These are phyloP conservation scores for Coelastrella sp. DNA, from an alignment of 139 green algal genomes.

Conservation along the genomic window DNA sequence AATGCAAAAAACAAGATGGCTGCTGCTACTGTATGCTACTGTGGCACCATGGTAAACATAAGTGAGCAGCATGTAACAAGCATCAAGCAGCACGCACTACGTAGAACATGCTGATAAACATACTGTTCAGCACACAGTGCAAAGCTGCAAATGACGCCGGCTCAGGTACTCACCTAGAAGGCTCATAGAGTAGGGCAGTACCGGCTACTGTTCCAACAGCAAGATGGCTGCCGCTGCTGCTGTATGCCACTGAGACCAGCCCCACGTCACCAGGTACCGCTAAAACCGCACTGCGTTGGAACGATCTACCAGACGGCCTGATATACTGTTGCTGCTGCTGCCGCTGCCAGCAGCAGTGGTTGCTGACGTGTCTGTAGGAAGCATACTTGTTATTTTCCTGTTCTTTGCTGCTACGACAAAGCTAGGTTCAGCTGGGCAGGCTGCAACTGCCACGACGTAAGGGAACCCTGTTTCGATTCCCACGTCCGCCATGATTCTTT, in stretches of 20 bases:
- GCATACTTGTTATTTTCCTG: no score
- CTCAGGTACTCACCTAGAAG: not conserved
- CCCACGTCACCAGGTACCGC: conserved; percentile 6
- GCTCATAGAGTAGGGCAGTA: conserved; percentile 37
- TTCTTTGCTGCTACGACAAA: conserved; percentile 37
- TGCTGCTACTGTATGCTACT: conserved; percentile 36
- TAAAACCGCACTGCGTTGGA: conserved; percentile 41
- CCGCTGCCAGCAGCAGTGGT: no score
- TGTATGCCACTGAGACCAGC: conserved; percentile 39
- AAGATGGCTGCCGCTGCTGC: conserved; percentile 32
- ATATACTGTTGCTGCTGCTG: not conserved
- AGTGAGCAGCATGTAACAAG: not conserved
- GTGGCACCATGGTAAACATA: no score
- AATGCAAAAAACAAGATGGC: conserved; percentile 26
- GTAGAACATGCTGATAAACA: no score
- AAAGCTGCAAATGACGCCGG: no score
- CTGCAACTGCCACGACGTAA: not conserved
- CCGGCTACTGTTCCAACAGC: conserved; percentile 15
- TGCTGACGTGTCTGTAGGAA: no score
- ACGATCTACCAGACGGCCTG: not conserved
- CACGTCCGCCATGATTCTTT: conserved; percentile 55
- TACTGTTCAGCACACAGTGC: no score
- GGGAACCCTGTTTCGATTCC: conserved; percentile 20
- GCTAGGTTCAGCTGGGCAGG: not conserved
- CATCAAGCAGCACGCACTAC: not conserved